These are phyloP conservation scores for Akanthomyces dipterigenus DNA, from an alignment of 2,329 filamentous ascomycete genomes.

Conservation along the genomic window DNA sequence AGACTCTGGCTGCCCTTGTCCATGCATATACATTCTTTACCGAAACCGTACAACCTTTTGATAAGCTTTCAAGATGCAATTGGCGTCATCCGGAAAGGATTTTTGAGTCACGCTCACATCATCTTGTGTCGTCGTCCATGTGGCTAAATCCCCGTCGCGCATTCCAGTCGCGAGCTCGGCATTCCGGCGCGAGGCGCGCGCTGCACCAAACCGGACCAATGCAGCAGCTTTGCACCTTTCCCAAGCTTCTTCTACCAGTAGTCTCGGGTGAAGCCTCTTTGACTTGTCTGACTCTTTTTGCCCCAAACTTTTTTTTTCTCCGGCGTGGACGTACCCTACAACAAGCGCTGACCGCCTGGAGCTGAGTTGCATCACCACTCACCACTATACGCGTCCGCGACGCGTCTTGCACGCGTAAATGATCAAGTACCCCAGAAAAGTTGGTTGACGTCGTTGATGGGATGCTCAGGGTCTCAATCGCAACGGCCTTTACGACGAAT, in stretches of 20 bases:
- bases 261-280: neutral
- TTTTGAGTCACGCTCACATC: neutral
- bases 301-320: neutral
- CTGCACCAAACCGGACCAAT: neutral
- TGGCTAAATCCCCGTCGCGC: neutral
- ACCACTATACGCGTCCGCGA: neutral
- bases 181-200: constrained; percentile 5
- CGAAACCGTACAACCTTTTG: neutral
- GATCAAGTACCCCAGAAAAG: neutral
- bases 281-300: neutral
- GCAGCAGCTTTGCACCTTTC: neutral
- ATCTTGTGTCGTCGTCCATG: neutral
- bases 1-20: no score
- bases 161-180: constrained; percentile 1
- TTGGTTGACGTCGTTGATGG: neutral
- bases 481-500: constrained; percentile 8
- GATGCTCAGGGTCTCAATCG: neutral
- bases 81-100: neutral
- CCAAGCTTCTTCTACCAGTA: neutral
- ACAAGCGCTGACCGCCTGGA: neutral
- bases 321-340: neutral
- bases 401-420: constrained; percentile 1
- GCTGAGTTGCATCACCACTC: neutral
- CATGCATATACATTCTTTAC: neutral
- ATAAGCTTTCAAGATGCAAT: no score